A percentile compares a stretch with the other conserved stretches of the same genome.
phyloP scores from a whole-genome alignment of 192 early-diverging fungal genomes.

The Chytriomyces confervae region DNA sequence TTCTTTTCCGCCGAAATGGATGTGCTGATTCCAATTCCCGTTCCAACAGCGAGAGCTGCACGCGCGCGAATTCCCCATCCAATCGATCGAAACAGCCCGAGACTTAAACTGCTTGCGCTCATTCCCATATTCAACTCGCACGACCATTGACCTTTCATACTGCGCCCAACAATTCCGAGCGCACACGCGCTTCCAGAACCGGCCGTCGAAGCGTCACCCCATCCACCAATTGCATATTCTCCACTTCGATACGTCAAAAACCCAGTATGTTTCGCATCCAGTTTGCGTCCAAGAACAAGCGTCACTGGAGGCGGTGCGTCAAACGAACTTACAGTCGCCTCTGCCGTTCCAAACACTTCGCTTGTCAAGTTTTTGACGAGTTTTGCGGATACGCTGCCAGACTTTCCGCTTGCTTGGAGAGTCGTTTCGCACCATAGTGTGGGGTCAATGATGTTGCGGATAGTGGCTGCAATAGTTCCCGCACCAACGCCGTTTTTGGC shows the following conservation, averaged over 20 bases:
- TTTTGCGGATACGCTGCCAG: slow-evolving; percentile 58
- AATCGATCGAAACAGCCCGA: slow-evolving; percentile 42
- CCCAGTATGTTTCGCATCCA: slow-evolving; percentile 71
- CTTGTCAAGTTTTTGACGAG: slow-evolving; percentile 65
- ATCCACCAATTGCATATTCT: slow-evolving; percentile 68
- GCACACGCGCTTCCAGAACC: slow-evolving; percentile 35
- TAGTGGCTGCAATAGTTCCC: slow-evolving; percentile 77
- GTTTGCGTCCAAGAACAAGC: slow-evolving; percentile 65
- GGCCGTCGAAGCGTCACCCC: slow-evolving; percentile 56
- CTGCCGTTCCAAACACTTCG: slow-evolving; percentile 71
- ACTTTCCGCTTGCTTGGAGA: slow-evolving; percentile 60
- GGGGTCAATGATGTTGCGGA: slow-evolving; percentile 78
- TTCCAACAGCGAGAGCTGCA: slow-evolving; percentile 43
- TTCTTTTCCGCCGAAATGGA: slow-evolving; percentile 49
- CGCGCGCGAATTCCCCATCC: slow-evolving; percentile 43
- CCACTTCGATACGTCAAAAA: slow-evolving; percentile 81
- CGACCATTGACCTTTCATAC: slow-evolving; percentile 33
- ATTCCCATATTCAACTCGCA: slow-evolving; percentile 51
- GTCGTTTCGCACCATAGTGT: slow-evolving; percentile 73
- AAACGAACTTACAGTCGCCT: slow-evolving; percentile 57
- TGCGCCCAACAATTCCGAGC: slow-evolving; percentile 44
- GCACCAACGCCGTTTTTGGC: slow-evolving; percentile 72
- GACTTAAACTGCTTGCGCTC: slow-evolving; percentile 37
- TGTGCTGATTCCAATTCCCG: slow-evolving; percentile 41
- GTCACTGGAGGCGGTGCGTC: slow-evolving; percentile 70